These are phyloP conservation scores for Saturnispora serradocipensis DNA, from an alignment of 805 yeast species.

Conservation along the genomic window DNA sequence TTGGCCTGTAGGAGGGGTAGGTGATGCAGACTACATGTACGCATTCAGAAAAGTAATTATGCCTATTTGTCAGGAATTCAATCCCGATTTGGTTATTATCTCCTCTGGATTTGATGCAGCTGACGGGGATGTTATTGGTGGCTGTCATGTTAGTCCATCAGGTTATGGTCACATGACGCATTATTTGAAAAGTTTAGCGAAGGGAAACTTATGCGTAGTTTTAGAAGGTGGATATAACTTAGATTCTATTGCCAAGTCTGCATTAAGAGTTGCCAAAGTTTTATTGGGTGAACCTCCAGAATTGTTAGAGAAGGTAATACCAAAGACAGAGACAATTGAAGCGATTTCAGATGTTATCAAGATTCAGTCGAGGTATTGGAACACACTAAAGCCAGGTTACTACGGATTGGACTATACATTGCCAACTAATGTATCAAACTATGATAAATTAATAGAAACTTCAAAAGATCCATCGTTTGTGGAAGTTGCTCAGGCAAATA, in stretches of 20 bases:
- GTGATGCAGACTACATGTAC: slow-evolving; percentile 90
- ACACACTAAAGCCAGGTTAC: slow-evolving; percentile 64
- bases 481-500: slow-evolving; percentile 33
- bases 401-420: slow-evolving; percentile 27
- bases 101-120: slow-evolving; percentile 99
- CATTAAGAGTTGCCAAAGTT: slow-evolving; percentile 84
- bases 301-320: slow-evolving; percentile 52
- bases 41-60: slow-evolving; percentile 80
- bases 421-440: slow-evolving; percentile 25
- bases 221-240: slow-evolving; percentile 96
- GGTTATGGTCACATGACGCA: slow-evolving; percentile 97
- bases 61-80: slow-evolving; percentile 83
- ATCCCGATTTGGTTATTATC: slow-evolving; percentile 86
- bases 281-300: slow-evolving; percentile 95
- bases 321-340: slow-evolving; percentile 68
- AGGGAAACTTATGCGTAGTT: slow-evolving; percentile 81
- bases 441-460: slow-evolving; percentile 31
- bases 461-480: slow-evolving; percentile 32
- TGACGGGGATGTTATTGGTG: slow-evolving; percentile 94
- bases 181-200: slow-evolving; percentile 75
- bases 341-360: slow-evolving; percentile 74
- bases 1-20: slow-evolving; percentile 87
- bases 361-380: slow-evolving; percentile 82
- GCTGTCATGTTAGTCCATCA: slow-evolving; percentile 90
- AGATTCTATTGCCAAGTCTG: slow-evolving; percentile 83